phyloP scores from a whole-genome alignment of 2,329 filamentous ascomycete species.

The Paecilomyces sp. region DNA sequence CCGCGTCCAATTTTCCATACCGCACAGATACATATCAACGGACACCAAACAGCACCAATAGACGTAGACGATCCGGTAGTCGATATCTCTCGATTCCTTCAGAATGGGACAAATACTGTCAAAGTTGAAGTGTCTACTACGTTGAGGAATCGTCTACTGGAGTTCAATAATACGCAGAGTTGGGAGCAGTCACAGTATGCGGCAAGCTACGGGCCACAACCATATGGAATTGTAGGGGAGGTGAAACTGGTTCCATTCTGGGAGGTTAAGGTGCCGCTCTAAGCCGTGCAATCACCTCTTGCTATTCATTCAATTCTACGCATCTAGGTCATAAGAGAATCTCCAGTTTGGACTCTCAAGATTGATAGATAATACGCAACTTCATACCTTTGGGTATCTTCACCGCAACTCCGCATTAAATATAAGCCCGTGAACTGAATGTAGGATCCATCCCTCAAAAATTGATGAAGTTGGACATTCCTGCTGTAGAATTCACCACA shows the following conservation, averaged over 20 bases:
- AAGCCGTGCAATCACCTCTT: not conserved
- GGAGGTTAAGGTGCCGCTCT: not conserved
- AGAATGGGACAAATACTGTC: not conserved
- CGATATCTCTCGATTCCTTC: not conserved
- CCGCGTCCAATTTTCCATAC: not conserved
- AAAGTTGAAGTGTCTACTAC: not conserved
- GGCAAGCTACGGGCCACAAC: not conserved
- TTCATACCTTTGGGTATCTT: too few species aligned
- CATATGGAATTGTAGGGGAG: not conserved
- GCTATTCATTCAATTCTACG: too few species aligned
- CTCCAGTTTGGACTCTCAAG: too few species aligned
- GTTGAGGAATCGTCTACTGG: not conserved
- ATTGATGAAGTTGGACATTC: too few species aligned
- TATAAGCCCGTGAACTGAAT: too few species aligned
- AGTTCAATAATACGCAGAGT: not conserved
- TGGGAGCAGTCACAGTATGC: conserved; percentile 1
- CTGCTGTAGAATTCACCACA: too few species aligned
- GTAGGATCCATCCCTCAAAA: too few species aligned
- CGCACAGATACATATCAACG: not conserved
- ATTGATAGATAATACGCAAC: too few species aligned
- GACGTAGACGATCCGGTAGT: not conserved
- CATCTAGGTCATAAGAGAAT: too few species aligned
- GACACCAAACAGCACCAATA: not conserved
- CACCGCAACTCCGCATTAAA: too few species aligned
- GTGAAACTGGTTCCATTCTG: not conserved